These are phyloP conservation scores for Biscutella laevigata DNA, from an alignment of 441 rosid species.

Conservation along the genomic window DNA sequence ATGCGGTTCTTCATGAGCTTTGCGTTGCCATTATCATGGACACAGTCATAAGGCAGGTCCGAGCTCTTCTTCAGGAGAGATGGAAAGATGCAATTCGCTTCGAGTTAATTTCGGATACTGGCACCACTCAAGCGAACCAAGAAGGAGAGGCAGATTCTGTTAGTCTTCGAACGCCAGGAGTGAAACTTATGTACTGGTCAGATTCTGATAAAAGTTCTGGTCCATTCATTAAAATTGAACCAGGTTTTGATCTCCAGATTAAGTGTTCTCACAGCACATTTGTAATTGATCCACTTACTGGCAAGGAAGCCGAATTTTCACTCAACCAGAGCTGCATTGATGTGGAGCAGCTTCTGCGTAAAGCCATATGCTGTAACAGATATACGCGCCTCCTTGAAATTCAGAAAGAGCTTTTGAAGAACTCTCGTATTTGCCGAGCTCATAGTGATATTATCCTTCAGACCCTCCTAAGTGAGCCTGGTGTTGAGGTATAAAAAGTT, in stretches of 20 bases:
- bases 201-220: conserved; percentile 60
- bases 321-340: conserved; percentile 83
- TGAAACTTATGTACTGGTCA: conserved; percentile 78
- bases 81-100: conserved; percentile 96
- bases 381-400: conserved; percentile 90
- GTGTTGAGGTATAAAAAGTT: conserved; percentile 36
- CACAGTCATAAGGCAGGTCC: conserved; percentile 90
- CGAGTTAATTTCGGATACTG: conserved; percentile 70
- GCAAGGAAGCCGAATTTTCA: conserved; percentile 72
- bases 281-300: conserved; percentile 69
- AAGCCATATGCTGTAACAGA: conserved; percentile 84
- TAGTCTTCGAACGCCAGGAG: conserved; percentile 71
- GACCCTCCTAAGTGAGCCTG: conserved; percentile 43
- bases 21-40: conserved; percentile 88
- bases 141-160: conserved; percentile 81
- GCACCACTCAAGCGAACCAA: conserved; percentile 48
- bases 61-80: conserved; percentile 76
- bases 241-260: conserved; percentile 75
- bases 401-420: conserved; percentile 77
- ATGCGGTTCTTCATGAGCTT: conserved; percentile 82
- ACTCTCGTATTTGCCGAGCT: conserved; percentile 54
- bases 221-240: conserved; percentile 82
- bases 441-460: conserved; percentile 63
- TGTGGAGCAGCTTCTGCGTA: conserved; percentile 75
- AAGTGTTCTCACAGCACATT: conserved; percentile 73